Evolutionary conservation across 176 grass and related monocot species (phyloP).

Genomic region (Poa annua): DNA sequence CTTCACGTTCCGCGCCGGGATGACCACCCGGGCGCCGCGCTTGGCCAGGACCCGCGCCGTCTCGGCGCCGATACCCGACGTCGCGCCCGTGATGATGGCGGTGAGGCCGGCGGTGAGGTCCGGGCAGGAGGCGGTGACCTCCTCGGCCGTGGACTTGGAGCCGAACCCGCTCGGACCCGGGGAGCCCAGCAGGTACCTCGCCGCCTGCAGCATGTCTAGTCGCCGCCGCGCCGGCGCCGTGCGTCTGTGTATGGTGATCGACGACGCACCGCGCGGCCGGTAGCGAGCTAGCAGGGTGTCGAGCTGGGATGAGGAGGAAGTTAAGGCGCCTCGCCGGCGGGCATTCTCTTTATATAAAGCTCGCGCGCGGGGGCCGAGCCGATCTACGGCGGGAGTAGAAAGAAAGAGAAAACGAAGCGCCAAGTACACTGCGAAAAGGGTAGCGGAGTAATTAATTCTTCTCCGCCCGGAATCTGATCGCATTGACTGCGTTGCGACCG

Average conservation of each 20-base stretch:
- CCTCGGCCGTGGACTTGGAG: conserved; percentile 80
- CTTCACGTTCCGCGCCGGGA: conserved; percentile 78
- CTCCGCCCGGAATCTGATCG: not conserved
- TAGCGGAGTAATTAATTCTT: not conserved
- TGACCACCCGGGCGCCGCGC: conserved; percentile 76
- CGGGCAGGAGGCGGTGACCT: conserved; percentile 47
- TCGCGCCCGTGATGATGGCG: conserved; percentile 87
- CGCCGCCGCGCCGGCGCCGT: too few relatives aligned
- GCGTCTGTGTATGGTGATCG: too few relatives aligned
- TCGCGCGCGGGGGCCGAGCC: not conserved
- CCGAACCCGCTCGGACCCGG: conserved; percentile 75
- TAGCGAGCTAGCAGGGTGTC: too few relatives aligned
- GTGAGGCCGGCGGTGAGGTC: conserved; percentile 53
- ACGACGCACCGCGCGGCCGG: too few relatives aligned
- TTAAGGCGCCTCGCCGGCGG: conserved; percentile 38
- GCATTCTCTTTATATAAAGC: conserved; percentile 71
- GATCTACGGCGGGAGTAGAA: too few relatives aligned
- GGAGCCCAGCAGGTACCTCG: conserved; percentile 72
- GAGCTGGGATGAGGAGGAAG: too few relatives aligned
- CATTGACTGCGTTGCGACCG: conserved; percentile 19
- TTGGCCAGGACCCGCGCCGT: conserved; percentile 89
- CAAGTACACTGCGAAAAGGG: conserved; percentile 24
- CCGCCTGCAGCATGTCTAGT: conserved; percentile 65
- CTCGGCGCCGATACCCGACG: conserved; percentile 92
- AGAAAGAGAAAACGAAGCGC: not conserved